phyloP scores from a whole-genome alignment of 78 protist genomes.

The Dictyostelium citrinum region DNA sequence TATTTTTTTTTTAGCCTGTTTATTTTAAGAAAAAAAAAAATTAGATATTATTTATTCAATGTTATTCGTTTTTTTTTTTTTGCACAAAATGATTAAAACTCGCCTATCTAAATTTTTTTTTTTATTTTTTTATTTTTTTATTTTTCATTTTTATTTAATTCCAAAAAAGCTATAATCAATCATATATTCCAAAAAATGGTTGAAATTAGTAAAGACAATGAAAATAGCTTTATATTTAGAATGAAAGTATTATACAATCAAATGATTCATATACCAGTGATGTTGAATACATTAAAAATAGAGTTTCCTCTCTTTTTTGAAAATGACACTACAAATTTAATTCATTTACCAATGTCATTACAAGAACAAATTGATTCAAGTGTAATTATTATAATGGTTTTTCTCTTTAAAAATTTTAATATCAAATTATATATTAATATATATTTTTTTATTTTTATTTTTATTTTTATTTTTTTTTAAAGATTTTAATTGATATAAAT shows the following conservation, averaged over 20 bases:
- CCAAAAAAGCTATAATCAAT: neutral
- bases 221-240: neutral
- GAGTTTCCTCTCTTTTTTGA: slow-evolving; percentile 24
- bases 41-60: no score
- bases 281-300: neutral
- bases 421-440: no score
- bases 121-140: neutral
- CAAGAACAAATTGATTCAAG: neutral
- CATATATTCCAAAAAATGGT: neutral
- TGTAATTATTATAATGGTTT: neutral
- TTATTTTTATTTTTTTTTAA: no score
- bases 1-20: no score
- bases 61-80: no score
- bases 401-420: no score
- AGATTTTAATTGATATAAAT: neutral
- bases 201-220: neutral
- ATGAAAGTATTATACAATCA: slow-evolving; percentile 23
- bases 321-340: neutral
- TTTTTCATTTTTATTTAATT: neutral
- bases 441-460: no score
- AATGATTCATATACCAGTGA: slow-evolving; percentile 12
- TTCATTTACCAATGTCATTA: neutral
- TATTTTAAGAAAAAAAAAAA: no score
- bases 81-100: no score
- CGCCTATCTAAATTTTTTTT: no score